Conservation (phyloP, 2,329 filamentous ascomycete genomes). For the Macrophomina pseudophaseolina region DNA sequence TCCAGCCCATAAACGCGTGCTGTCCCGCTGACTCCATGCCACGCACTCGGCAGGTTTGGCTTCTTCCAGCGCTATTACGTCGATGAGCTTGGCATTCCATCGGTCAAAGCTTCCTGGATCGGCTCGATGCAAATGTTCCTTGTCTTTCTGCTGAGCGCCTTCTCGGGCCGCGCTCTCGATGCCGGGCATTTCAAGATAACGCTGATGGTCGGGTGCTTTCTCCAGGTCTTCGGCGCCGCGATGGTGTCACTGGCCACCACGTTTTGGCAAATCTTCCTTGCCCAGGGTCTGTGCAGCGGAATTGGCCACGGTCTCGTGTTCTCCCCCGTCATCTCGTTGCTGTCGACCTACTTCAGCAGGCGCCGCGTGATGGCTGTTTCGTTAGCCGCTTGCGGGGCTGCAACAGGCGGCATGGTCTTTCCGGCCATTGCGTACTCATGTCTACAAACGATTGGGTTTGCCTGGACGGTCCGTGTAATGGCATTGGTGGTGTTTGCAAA, state of each 20-base stretch:
- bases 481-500: constrained; percentile 64
- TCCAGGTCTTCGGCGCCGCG: constrained; percentile 56
- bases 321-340: constrained; percentile 37
- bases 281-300: constrained; percentile 42
- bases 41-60: constrained; percentile 39
- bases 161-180: constrained; percentile 58
- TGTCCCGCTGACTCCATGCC: neutral
- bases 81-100: constrained; percentile 34
- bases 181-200: constrained; percentile 56
- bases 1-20: neutral
- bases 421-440: constrained; percentile 60
- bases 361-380: constrained; percentile 66
- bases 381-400: constrained; percentile 63
- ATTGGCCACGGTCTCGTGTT: constrained; percentile 43
- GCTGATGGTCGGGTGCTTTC: constrained; percentile 48
- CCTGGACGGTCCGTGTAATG: constrained; percentile 66
- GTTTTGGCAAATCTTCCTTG: constrained; percentile 54
- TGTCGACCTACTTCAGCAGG: constrained; percentile 62
- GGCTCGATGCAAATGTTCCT: constrained; percentile 58
- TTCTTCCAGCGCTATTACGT: constrained; percentile 46
- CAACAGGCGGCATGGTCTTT: constrained; percentile 67
- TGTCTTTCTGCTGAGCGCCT: constrained; percentile 57
- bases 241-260: constrained; percentile 54
- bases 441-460: constrained; percentile 66
- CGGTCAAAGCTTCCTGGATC: constrained; percentile 58